Evolutionary conservation across 2,329 filamentous ascomycete species (phyloP).

Genomic region (Aspergillus sp.): DNA sequence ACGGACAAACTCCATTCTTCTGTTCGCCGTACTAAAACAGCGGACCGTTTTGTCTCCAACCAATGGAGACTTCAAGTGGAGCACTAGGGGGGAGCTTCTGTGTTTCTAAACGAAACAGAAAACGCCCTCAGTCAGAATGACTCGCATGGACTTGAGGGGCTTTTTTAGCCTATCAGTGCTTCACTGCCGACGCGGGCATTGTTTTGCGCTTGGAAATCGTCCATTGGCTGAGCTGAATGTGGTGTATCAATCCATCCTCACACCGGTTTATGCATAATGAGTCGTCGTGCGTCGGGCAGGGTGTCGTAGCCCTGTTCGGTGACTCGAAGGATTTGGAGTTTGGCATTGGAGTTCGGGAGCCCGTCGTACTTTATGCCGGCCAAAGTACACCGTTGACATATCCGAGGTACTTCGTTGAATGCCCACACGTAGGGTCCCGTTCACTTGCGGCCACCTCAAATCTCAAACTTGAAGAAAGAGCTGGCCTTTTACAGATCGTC

Average conservation of each 20-base stretch:
- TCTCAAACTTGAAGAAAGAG: neutral
- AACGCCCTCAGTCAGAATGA: conserved; percentile 17
- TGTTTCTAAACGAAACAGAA: neutral
- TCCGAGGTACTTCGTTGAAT: neutral
- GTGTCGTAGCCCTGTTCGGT: conserved; percentile 2
- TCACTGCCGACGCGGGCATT: neutral
- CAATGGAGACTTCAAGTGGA: conserved; percentile 1
- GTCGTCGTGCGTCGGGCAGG: conserved; percentile 2
- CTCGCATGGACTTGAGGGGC: conserved; percentile 22
- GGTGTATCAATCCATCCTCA: conserved; percentile 4
- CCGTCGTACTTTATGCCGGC: conserved; percentile 5
- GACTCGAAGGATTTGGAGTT: neutral
- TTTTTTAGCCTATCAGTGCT: conserved; percentile 8
- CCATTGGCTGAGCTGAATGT: conserved; percentile 1
- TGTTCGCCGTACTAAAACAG: neutral
- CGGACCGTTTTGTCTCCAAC: neutral
- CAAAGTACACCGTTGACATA: conserved; percentile 2
- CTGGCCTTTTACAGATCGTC: neutral
- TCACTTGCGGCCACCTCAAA: neutral
- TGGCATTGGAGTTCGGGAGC: neutral
- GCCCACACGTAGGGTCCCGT: neutral
- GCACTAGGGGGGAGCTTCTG: conserved; percentile 7
- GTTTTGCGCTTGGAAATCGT: neutral
- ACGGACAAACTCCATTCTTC: conserved; percentile 9
- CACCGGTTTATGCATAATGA: conserved; percentile 12